Evolutionary conservation across 176 grass and related monocot species (phyloP).

Genomic region (Eleusine indica): DNA sequence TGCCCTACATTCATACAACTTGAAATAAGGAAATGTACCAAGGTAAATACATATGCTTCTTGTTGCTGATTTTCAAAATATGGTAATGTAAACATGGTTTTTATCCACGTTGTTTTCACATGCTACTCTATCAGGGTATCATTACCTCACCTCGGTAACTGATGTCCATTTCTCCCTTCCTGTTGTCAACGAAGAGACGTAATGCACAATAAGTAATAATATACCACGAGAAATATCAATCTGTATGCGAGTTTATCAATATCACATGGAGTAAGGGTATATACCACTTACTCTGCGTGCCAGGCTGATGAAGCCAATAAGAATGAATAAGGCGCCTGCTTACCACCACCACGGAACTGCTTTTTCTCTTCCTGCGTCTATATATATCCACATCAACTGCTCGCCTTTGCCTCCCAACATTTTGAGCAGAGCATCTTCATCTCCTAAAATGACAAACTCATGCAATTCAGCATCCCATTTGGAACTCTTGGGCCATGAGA

Average conservation of each 20-base stretch:
- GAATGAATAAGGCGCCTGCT: conserved; percentile 3
- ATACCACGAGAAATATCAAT: neutral
- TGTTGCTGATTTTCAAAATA: no score
- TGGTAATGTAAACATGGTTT: no score
- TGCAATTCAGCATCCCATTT: neutral
- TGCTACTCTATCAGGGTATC: conserved; percentile 20
- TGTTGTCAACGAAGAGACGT: neutral
- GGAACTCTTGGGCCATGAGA: conserved; percentile 3
- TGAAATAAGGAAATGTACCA: no score
- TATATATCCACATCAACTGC: conserved; percentile 29
- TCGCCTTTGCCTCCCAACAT: conserved; percentile 30
- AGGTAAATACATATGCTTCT: no score
- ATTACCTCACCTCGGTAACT: conserved; percentile 13
- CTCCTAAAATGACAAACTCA: conserved; percentile 36
- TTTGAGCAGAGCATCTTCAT: conserved; percentile 12
- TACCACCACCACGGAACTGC: conserved; percentile 5
- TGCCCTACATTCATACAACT: no score
- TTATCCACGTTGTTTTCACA: conserved; percentile 29
- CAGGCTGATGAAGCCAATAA: neutral
- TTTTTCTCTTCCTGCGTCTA: neutral
- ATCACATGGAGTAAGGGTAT: conserved; percentile 32
- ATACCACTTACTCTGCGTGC: neutral
- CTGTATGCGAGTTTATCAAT: conserved; percentile 8
- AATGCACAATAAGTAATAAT: conserved; percentile 2
- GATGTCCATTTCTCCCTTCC: conserved; percentile 3